Conservation (phyloP, 441 rosid species). For the Bocquillonia castaneifolia region DNA sequence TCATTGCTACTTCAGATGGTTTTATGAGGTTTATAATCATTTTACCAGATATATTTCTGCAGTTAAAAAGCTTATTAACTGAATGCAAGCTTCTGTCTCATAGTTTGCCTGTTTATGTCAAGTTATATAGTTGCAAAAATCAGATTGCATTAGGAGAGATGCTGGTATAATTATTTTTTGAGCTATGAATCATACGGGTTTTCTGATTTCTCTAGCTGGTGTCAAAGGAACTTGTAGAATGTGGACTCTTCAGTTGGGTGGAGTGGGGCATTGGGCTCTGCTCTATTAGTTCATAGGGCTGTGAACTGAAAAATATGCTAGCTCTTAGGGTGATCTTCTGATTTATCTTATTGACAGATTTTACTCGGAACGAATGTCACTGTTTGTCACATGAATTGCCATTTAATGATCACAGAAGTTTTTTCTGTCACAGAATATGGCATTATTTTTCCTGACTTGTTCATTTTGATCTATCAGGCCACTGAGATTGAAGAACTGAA, state of each 20-base stretch:
- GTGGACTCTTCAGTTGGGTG: neutral
- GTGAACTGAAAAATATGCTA: neutral
- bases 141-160: neutral
- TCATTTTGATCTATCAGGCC: slow-evolving; percentile 37
- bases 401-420: slow-evolving; percentile 5
- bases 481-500: slow-evolving; percentile 68
- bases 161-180: neutral
- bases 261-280: neutral
- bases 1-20: neutral
- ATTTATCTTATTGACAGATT: neutral
- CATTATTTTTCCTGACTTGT: slow-evolving; percentile 18
- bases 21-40: neutral
- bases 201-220: neutral
- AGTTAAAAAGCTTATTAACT: neutral
- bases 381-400: no score
- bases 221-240: no score
- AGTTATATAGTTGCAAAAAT: neutral
- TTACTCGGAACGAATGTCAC: no score
- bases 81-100: neutral
- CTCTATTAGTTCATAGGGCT: neutral
- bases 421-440: slow-evolving; percentile 4
- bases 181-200: no score
- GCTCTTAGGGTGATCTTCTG: neutral
- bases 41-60: neutral
- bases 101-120: neutral